These are phyloP conservation scores for Cordyceps sp. DNA, from an alignment of 2,329 filamentous ascomycete species.

Conservation along the genomic window DNA sequence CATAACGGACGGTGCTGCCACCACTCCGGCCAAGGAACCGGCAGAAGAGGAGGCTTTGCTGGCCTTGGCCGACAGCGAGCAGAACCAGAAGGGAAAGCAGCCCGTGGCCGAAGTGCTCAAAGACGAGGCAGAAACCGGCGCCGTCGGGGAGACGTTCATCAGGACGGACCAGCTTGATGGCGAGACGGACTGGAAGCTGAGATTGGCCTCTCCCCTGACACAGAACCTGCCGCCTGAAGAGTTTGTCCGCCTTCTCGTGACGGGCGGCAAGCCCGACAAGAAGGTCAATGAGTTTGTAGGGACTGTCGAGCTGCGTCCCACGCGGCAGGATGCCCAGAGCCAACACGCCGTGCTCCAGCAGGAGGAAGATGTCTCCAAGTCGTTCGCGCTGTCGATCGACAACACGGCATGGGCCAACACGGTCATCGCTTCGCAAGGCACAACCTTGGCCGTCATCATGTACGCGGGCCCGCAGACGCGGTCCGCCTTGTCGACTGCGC, in stretches of 20 bases:
- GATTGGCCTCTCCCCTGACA: slow-evolving; percentile 71
- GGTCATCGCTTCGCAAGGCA: slow-evolving; percentile 82
- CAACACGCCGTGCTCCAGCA: slow-evolving; percentile 16
- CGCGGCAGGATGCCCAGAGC: slow-evolving; percentile 29
- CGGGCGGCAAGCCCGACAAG: slow-evolving; percentile 78
- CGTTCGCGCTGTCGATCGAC: slow-evolving; percentile 72
- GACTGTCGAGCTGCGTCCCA: slow-evolving; percentile 60
- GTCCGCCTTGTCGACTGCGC: slow-evolving; percentile 80
- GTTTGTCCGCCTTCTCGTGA: slow-evolving; percentile 52
- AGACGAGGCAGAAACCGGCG: slow-evolving; percentile 17
- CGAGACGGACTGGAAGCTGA: slow-evolving; percentile 96
- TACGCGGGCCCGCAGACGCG: slow-evolving; percentile 93
- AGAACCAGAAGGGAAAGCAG: slow-evolving; percentile 17
- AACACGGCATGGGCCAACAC: slow-evolving; percentile 99
- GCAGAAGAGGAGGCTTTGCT: slow-evolving; percentile 23
- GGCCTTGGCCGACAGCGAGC: slow-evolving; percentile 21
- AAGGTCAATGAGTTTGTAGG: slow-evolving; percentile 92
- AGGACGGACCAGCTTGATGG: slow-evolving; percentile 93
- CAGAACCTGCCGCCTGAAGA: slow-evolving; percentile 62
- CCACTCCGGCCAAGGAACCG: slow-evolving; percentile 12
- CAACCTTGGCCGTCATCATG: slow-evolving; percentile 74
- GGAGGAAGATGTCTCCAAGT: slow-evolving; percentile 26
- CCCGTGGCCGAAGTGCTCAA: slow-evolving; percentile 11
- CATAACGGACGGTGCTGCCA: slow-evolving; percentile 31
- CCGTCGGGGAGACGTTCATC: slow-evolving; percentile 85